Conservation (phyloP, 352 stramenopile species). For the Globisporangium splendens region DNA sequence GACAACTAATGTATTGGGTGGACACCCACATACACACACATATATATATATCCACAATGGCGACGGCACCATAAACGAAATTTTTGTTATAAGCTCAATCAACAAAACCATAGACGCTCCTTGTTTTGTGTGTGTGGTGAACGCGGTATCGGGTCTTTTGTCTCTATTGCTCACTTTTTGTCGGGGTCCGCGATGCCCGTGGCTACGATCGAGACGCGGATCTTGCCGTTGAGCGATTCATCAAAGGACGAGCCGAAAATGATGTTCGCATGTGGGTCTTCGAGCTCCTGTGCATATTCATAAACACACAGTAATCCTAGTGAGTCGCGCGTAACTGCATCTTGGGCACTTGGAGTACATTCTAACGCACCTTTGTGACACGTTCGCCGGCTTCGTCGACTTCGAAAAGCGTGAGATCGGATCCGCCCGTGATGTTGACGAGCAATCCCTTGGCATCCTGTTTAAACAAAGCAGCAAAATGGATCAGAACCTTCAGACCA, state of each 20-base stretch:
- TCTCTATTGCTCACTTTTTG: constrained; percentile 51
- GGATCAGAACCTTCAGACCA: neutral
- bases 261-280: constrained; percentile 86
- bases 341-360: too few relatives aligned
- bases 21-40: too few relatives aligned
- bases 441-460: constrained; percentile 91
- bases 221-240: constrained; percentile 71
- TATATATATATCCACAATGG: neutral
- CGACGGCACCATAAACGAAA: neutral
- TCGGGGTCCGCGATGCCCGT: constrained; percentile 82
- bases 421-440: constrained; percentile 93
- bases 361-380: constrained; percentile 50
- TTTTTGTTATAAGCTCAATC: constrained; percentile 10
- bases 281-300: constrained; percentile 51
- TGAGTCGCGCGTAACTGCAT: too few relatives aligned
- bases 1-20: neutral
- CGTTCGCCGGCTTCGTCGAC: constrained; percentile 86
- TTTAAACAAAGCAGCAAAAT: neutral
- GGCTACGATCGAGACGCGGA: constrained; percentile 85
- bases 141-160: neutral
- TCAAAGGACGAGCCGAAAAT: constrained; percentile 88
- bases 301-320: neutral
- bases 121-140: neutral
- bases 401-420: constrained; percentile 92
- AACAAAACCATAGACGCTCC: too few relatives aligned